Evolutionary conservation across 2,329 filamentous ascomycete species (phyloP).

Genomic region (Diaporthe australafricana): DNA sequence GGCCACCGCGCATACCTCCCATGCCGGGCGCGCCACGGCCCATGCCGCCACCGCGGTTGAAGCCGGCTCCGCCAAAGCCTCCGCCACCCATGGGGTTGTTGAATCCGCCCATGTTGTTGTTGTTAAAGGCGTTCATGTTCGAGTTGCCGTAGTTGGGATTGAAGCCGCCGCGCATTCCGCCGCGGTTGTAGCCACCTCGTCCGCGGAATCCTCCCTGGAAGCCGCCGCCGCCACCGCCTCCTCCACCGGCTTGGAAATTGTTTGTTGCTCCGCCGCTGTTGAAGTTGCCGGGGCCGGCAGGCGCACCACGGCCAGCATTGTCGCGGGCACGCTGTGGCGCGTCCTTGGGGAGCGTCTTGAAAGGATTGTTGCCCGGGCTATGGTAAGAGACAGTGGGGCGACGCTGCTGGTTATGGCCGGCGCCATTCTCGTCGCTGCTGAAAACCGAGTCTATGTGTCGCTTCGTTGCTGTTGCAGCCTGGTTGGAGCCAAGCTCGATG

Average conservation of each 20-base stretch:
- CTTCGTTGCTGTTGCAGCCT: constrained; percentile 88
- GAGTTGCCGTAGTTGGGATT: constrained; percentile 59
- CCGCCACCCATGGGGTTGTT: constrained; percentile 63
- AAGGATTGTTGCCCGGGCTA: constrained; percentile 83
- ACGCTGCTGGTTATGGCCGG: constrained; percentile 73
- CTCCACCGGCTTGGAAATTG: constrained; percentile 51
- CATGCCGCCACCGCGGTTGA: constrained; percentile 59
- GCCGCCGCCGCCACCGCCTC: constrained; percentile 61
- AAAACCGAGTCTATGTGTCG: constrained; percentile 77
- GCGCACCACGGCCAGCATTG: constrained; percentile 63
- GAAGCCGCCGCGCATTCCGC: constrained; percentile 58
- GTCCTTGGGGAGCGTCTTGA: constrained; percentile 91
- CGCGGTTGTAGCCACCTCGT: constrained; percentile 62
- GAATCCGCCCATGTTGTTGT: constrained; percentile 38
- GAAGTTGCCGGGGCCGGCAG: constrained; percentile 56
- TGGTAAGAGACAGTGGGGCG: constrained; percentile 74
- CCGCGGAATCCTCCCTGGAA: constrained; percentile 58
- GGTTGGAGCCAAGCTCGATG: constrained; percentile 84
- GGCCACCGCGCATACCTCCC: constrained; percentile 60
- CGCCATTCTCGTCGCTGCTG: constrained; percentile 60
- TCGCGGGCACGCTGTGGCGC: constrained; percentile 79
- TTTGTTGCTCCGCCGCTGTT: constrained; percentile 58
- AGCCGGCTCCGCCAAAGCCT: constrained; percentile 56
- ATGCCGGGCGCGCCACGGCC: constrained; percentile 58
- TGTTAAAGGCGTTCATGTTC: constrained; percentile 38